Evolutionary conservation across 176 grass and related monocot species (phyloP), one percentile per base, ranked within the genome.

Genomic region (Themeda triandra): DNA sequence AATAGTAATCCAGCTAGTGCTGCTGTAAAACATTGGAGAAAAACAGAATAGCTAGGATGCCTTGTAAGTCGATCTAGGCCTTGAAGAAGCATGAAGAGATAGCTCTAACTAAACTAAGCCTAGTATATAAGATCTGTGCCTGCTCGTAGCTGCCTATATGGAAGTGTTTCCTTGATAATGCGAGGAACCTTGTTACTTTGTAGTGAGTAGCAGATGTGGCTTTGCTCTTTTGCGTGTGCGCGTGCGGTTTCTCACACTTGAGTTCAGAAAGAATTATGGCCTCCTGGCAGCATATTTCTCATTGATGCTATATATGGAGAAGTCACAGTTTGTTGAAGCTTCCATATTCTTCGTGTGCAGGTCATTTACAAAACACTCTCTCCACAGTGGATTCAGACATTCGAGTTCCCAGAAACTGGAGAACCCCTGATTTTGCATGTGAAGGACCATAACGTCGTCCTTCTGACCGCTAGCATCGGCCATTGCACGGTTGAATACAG

Each of bases 311-410:
- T 73, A 67, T 73, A 40, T 5, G 24, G 33, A 58, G 19, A 68
- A 68, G 27, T 42, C 40, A 23, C 6, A 37, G 12, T 71, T 53
- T 30, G 8, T 41, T 69, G 41, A 37, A 83, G 32, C 80, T 75
- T 36, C 41, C 36, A 40, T 24, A 19, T 46, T 89, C 40, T 13
- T 87, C 59, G 30, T 23, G 10, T 87, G 67, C 83, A 98, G 96
- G 90, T 96, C 48, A 86, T 99, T 75, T 78, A 96, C 88, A 99
- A 94, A 86, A 99, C 96, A 28, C 73, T 96, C 37, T 63, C 63
- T 66, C 96, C 96, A 2, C 78, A 84, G 48, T 99, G 96, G 96
- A 96, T 89, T 84, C 93, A 99, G 82, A 94, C 91, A 18, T 66
- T 96, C 28, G 93, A 93, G 80, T 99, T 99, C 76, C 64, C 90